Conservation (phyloP, 306 rosid genomes). For the Prunus salicina region DNA sequence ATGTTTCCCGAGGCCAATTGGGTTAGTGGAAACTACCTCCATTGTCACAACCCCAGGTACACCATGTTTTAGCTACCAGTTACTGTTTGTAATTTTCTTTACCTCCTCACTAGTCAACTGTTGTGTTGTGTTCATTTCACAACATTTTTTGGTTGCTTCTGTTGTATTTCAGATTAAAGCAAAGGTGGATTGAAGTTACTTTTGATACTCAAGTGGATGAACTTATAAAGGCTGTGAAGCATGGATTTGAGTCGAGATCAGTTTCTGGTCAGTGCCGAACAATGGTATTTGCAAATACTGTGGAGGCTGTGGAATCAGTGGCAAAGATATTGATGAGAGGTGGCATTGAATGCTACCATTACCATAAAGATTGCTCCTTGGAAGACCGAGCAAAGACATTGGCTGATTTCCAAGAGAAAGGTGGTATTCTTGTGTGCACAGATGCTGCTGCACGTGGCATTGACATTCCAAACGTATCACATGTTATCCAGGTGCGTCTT, state of each 20-base stretch:
- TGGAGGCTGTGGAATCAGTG: conserved; percentile 92
- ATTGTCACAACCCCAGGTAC: conserved; percentile 93
- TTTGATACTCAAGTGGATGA: conserved; percentile 75
- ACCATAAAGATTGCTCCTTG: conserved; percentile 81
- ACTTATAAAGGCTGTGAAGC: conserved; percentile 72
- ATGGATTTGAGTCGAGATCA: conserved; percentile 43
- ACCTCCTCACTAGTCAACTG: conserved; percentile 15
- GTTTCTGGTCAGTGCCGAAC: conserved; percentile 53
- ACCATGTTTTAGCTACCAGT: conserved; percentile 1
- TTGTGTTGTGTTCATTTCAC: background rate
- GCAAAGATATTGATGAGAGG: conserved; percentile 53
- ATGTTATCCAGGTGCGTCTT: conserved; percentile 77
- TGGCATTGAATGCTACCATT: conserved; percentile 68
- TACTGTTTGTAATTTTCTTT: conserved; percentile 2
- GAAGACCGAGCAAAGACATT: conserved; percentile 79
- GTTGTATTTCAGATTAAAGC: conserved; percentile 63
- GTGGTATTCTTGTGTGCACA: conserved; percentile 94
- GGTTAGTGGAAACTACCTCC: conserved; percentile 93
- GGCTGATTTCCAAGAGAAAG: conserved; percentile 67
- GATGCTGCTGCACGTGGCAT: conserved; percentile 98
- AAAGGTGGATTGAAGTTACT: conserved; percentile 84
- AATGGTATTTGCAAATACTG: conserved; percentile 89
- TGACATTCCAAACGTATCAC: conserved; percentile 84
- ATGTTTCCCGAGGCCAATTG: conserved; percentile 85
- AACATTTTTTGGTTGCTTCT: background rate